A percentile compares a stretch with the other conserved stretches of the same genome.
These are phyloP conservation scores for Ophiocordyceps sinensis DNA, from an alignment of 2,329 filamentous ascomycete species.

Conservation along the genomic window DNA sequence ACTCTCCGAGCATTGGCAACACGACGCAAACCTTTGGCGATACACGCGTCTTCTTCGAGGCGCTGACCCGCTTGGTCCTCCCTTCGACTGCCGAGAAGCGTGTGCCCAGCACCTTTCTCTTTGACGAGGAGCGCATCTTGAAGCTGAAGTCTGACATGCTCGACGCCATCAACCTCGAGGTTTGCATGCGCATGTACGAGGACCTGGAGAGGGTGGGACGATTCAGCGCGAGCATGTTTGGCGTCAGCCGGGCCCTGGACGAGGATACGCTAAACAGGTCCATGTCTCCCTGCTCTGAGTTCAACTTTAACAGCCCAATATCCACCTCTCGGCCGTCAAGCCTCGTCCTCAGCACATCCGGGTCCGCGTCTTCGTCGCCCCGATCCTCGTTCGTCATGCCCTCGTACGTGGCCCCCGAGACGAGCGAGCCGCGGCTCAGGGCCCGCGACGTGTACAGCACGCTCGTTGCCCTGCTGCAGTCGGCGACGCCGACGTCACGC, in stretches of 20 bases:
- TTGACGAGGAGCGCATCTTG: slow-evolving; percentile 48
- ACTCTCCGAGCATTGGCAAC: slow-evolving; percentile 17
- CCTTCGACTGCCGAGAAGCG: slow-evolving; percentile 33
- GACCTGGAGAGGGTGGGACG: slow-evolving; percentile 32
- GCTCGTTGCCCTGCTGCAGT: slow-evolving; percentile 39
- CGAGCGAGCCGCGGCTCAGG: slow-evolving; percentile 26
- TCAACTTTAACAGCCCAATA: slow-evolving; percentile 31
- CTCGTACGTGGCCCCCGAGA: slow-evolving; percentile 21
- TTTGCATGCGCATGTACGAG: slow-evolving; percentile 47
- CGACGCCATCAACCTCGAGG: slow-evolving; percentile 47
- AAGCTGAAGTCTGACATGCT: slow-evolving; percentile 47
- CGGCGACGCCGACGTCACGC: slow-evolving; percentile 26
- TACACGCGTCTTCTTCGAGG: slow-evolving; percentile 45
- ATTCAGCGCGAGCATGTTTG: slow-evolving; percentile 10
- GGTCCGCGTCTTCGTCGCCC: slow-evolving; percentile 36
- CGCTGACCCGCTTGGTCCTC: slow-evolving; percentile 37
- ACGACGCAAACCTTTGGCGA: slow-evolving; percentile 36
- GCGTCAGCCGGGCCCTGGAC: slow-evolving; percentile 12
- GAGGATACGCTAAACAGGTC: slow-evolving; percentile 12
- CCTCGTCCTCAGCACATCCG: slow-evolving; percentile 32
- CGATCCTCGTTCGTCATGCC: slow-evolving; percentile 29
- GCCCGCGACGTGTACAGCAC: slow-evolving; percentile 35
- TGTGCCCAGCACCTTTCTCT: slow-evolving; percentile 46
- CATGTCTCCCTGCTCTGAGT: slow-evolving; percentile 21
- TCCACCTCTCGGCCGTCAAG: slow-evolving; percentile 35